A percentile compares a stretch with the other conserved stretches of the same genome.
Evolutionary conservation across 2,329 filamentous ascomycete species (phyloP).

Genomic region (Pyrenophora seminiperda): DNA sequence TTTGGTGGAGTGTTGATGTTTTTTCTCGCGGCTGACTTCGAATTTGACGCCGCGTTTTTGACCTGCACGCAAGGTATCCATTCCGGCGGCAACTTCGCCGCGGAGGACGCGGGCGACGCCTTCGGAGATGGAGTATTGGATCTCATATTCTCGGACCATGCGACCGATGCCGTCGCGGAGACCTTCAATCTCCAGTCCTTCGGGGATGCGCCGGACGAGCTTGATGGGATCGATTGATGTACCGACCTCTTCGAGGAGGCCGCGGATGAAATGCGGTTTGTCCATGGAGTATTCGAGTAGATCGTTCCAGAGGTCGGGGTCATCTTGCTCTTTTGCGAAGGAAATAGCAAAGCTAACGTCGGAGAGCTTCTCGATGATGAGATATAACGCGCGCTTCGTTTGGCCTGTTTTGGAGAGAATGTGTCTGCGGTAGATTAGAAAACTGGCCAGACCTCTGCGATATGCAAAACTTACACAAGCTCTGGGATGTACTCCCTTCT

Average conservation of each 20-base stretch:
- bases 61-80: conserved; percentile 77
- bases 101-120: conserved; percentile 85
- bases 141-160: conserved; percentile 94
- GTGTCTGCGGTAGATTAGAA: conserved; percentile 56
- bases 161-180: conserved; percentile 84
- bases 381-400: conserved; percentile 84
- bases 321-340: conserved; percentile 92
- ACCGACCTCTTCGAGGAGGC: conserved; percentile 88
- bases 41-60: conserved; percentile 89
- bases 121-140: conserved; percentile 88
- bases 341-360: conserved; percentile 92
- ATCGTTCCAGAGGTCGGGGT: conserved; percentile 93
- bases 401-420: conserved; percentile 94
- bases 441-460: neutral
- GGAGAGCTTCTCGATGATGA: conserved; percentile 91
- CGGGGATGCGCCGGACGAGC: conserved; percentile 86
- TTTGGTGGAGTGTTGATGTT: conserved; percentile 13
- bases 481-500: conserved; percentile 81
- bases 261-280: conserved; percentile 92
- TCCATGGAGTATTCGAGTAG: conserved; percentile 96
- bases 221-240: conserved; percentile 92
- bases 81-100: conserved; percentile 84
- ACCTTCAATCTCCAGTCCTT: conserved; percentile 90
- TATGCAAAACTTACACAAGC: conserved; percentile 65
- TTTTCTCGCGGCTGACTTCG: conserved; percentile 61